Evolutionary conservation across 768 basidiomycete species (phyloP), one percentile per base, ranked within the genome.

Genomic region (Suillus occidentalis): DNA sequence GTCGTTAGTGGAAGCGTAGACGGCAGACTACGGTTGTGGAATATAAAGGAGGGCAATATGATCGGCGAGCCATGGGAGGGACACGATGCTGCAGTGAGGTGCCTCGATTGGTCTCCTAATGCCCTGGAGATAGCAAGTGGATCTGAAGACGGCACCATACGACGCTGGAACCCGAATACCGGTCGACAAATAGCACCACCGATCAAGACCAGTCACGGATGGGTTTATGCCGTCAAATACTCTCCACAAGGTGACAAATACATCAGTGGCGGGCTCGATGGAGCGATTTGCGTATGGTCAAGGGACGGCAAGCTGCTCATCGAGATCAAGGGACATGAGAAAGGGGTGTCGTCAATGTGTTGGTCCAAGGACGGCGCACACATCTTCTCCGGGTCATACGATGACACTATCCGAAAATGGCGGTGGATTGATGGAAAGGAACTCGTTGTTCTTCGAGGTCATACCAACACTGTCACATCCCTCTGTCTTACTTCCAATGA

Each of bases 51-150:
- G 13, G 22, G 49, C 22, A 49, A 13, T 6, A 49, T 25, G 49
- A 22, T 49, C 22, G 2, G 49, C 6, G 49, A 49, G 13, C 22
- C 22, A 13, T 49, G 49, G 49, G 49, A 49, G 49, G 49, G 49
- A 22, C 55, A 67, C 18, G 60, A 37, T 9, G 57, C 20, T 1
- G 20, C 50, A 5, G 56, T 64, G 0, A 39, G 20, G 9, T 36
- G 47, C 16, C 52, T 68, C 6, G 67, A 58, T 16, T 67, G 69
- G 34, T 71, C 71, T 16, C 63, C 47, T 0, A 62, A 66, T 42
- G 63, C 70, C 7, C 66, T 62, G n/a, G 43, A 59, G 22, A 56
- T 72, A 2, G 71, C 63, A 8, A 65, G 59, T 7, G 66, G 56
- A 66, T 69, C 8, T 2, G 10, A 47, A 6, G 45, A 47, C 5